A percentile compares a stretch with the other conserved stretches of the same genome.
Conservation (phyloP, 2,329 filamentous ascomycete species). For the Diaporthe citrichinensis region DNA sequence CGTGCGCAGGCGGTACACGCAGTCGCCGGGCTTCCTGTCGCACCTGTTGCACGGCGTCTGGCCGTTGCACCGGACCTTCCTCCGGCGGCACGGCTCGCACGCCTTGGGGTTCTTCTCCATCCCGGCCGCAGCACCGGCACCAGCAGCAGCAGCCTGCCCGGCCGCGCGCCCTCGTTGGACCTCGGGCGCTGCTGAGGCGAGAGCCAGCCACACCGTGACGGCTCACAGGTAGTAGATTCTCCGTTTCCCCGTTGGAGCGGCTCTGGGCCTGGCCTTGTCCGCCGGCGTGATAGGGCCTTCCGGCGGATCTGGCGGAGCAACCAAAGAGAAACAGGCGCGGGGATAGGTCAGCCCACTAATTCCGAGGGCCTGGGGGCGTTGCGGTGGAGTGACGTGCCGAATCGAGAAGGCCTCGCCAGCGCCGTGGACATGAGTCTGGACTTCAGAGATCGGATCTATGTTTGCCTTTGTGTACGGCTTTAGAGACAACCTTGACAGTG, state of each 20-base stretch:
- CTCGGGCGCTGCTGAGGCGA: not conserved
- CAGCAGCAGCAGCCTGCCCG: not conserved
- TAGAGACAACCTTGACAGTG: not conserved
- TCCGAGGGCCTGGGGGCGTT: conserved; percentile 1
- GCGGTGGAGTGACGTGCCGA: conserved; percentile 3
- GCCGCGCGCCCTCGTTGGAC: not conserved
- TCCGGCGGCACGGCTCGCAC: conserved; percentile 41
- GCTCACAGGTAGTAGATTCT: not conserved
- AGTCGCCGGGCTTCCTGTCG: conserved; percentile 38
- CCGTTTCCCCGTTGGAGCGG: not conserved
- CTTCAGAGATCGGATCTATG: conserved; percentile 17
- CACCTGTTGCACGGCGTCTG: conserved; percentile 41
- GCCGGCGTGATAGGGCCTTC: not conserved
- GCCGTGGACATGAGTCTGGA: not conserved
- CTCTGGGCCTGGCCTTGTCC: not conserved
- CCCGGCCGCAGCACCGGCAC: not conserved
- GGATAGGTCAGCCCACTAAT: conserved; percentile 11
- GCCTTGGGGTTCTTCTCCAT: conserved; percentile 44
- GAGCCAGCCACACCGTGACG: conserved; percentile 18
- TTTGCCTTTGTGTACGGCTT: conserved; percentile 19
- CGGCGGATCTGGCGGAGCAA: not conserved
- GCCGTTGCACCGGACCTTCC: conserved; percentile 42
- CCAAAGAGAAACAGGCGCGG: not conserved
- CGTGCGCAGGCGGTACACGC: conserved; percentile 42
- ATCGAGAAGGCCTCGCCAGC: not conserved